Percentiles rank a stretch among this genome's conserved stretches.
phyloP scores from a whole-genome alignment of 2,329 filamentous ascomycete genomes.

The Septoria petroselini region DNA sequence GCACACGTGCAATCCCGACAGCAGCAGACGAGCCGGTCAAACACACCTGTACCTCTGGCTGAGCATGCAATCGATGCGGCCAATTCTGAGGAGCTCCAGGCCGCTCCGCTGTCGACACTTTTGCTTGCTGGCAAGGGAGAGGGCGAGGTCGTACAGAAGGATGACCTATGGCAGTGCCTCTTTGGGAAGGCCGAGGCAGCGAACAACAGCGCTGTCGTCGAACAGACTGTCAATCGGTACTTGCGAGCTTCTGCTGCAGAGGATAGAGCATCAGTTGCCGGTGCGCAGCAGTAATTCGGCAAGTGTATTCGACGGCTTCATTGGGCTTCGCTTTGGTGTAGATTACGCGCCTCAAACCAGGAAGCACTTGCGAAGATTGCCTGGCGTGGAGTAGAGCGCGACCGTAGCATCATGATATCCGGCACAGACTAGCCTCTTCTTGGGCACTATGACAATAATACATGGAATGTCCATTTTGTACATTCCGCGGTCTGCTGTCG shows the following conservation, averaged over 20 bases:
- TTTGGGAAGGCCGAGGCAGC: constrained; percentile 58
- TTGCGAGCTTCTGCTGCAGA: constrained; percentile 57
- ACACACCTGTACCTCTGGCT: constrained; percentile 34
- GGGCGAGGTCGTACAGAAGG: constrained; percentile 74
- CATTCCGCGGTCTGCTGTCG: neutral
- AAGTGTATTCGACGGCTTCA: too few relatives aligned
- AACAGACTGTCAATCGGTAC: constrained; percentile 49
- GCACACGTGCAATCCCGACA: constrained; percentile 62
- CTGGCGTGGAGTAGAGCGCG: too few relatives aligned
- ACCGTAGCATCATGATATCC: too few relatives aligned
- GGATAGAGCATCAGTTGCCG: constrained; percentile 19
- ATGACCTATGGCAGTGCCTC: constrained; percentile 84
- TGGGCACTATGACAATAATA: too few relatives aligned
- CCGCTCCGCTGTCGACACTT: constrained; percentile 65
- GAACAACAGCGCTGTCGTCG: constrained; percentile 29
- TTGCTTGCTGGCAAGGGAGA: constrained; percentile 67
- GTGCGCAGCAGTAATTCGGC: neutral
- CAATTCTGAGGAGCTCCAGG: constrained; percentile 78
- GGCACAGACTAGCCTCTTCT: too few relatives aligned
- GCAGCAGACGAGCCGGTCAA: constrained; percentile 30
- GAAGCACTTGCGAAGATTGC: too few relatives aligned
- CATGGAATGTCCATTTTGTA: too few relatives aligned
- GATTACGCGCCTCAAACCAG: too few relatives aligned
- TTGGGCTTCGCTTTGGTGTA: too few relatives aligned
- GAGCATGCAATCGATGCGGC: constrained; percentile 71